Percentiles rank a stretch among this genome's conserved stretches.
Evolutionary conservation across 306 rosid species (phyloP).

Genomic region (Casuarina cunninghamiana): DNA sequence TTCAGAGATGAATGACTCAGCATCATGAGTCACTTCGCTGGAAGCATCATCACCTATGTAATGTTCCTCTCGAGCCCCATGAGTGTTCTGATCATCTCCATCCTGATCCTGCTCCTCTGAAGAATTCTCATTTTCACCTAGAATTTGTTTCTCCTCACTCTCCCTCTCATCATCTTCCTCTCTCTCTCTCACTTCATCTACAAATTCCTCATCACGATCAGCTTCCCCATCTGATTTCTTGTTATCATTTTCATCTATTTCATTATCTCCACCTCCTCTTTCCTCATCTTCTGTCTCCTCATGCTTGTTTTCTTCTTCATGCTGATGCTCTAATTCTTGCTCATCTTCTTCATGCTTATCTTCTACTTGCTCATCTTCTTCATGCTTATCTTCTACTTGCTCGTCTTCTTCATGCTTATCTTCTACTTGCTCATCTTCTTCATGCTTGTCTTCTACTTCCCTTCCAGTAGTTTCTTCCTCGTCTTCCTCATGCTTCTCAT

Average conservation of each 20-base stretch:
- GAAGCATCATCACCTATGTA: slow-evolving; percentile 96
- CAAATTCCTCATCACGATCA: slow-evolving; percentile 53
- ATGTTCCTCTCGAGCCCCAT: slow-evolving; percentile 88
- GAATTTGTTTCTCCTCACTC: slow-evolving; percentile 46
- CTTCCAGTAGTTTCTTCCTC: slow-evolving; percentile 60
- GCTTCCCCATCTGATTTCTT: slow-evolving; percentile 54
- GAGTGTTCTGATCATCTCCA: slow-evolving; percentile 36
- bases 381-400: slow-evolving; percentile 53
- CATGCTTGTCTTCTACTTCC: slow-evolving; percentile 55
- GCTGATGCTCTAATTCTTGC: slow-evolving; percentile 46
- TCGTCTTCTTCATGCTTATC: slow-evolving; percentile 41
- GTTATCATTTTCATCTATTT: slow-evolving; percentile 72
- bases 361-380: slow-evolving; percentile 40
- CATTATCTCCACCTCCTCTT: slow-evolving; percentile 67
- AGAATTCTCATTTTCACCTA: slow-evolving; percentile 42
- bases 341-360: slow-evolving; percentile 41
- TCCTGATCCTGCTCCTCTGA: slow-evolving; percentile 42
- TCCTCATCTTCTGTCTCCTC: slow-evolving; percentile 59
- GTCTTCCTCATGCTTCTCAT: slow-evolving; percentile 59
- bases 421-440: slow-evolving; percentile 40
- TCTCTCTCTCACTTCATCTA: slow-evolving; percentile 62
- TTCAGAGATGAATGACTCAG: slow-evolving; percentile 42
- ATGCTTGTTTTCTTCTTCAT: slow-evolving; percentile 55
- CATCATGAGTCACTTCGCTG: slow-evolving; percentile 90
- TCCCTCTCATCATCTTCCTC: slow-evolving; percentile 48